Percentiles rank a stretch among this genome's conserved stretches.
phyloP scores from a whole-genome alignment of 1,139 yeast species.

The Geotrichum siamense region DNA sequence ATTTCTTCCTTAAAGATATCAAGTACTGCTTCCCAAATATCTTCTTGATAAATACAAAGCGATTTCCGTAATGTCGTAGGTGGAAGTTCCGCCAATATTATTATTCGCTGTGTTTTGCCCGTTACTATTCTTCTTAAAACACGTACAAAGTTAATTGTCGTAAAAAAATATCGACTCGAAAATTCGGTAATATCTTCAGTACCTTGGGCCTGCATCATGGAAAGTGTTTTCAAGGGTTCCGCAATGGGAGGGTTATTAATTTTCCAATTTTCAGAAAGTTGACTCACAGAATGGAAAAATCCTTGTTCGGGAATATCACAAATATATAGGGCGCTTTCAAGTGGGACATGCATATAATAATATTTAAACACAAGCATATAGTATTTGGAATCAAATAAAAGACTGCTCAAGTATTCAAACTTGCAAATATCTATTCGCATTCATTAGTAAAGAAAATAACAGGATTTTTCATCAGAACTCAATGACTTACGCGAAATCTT shows the following conservation, averaged over 20 bases:
- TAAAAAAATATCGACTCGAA: slow-evolving; percentile 31
- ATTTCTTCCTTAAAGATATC: slow-evolving; percentile 67
- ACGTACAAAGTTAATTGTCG: slow-evolving; percentile 32
- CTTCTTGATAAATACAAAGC: slow-evolving; percentile 46
- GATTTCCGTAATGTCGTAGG: slow-evolving; percentile 38
- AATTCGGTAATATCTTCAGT: slow-evolving; percentile 21
- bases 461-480: too few species aligned
- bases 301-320: slow-evolving; percentile 39
- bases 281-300: slow-evolving; percentile 43
- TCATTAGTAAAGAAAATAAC: not conserved
- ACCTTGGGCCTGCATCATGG: slow-evolving; percentile 11
- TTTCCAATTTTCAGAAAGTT: slow-evolving; percentile 22
- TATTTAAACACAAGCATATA: slow-evolving; percentile 42
- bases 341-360: slow-evolving; percentile 35
- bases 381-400: slow-evolving; percentile 68
- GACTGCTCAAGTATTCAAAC: slow-evolving; percentile 62
- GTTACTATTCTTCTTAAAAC: slow-evolving; percentile 34
- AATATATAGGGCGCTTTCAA: slow-evolving; percentile 28
- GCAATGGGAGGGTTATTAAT: slow-evolving; percentile 15
- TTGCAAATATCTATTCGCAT: slow-evolving; percentile 48
- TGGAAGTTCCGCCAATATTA: slow-evolving; percentile 39
- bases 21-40: slow-evolving; percentile 63
- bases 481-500: slow-evolving; percentile 45
- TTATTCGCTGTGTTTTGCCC: slow-evolving; percentile 38
- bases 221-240: slow-evolving; percentile 6